These are phyloP conservation scores for Lachnellula willkommii DNA, from an alignment of 2,329 filamentous ascomycete species.

Conservation along the genomic window DNA sequence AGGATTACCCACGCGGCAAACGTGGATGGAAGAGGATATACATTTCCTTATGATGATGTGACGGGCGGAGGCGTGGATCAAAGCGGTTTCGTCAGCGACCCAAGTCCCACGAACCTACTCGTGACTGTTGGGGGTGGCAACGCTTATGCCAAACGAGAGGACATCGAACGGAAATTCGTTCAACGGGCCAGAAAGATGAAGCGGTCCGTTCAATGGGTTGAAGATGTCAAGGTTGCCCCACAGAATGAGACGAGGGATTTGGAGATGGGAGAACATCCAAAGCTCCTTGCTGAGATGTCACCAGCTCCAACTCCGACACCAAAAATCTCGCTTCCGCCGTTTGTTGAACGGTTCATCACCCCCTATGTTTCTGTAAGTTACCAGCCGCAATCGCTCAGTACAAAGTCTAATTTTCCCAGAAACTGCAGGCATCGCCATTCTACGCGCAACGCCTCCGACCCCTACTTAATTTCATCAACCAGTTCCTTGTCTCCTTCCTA, in stretches of 20 bases:
- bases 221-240: conserved; percentile 4
- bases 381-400: not conserved
- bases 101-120: conserved; percentile 8
- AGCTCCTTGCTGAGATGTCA: conserved; percentile 10
- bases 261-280: conserved; percentile 13
- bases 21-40: conserved; percentile 58
- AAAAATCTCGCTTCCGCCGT: conserved; percentile 2
- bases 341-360: conserved; percentile 10
- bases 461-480: conserved; percentile 7
- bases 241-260: conserved; percentile 6
- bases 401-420: not conserved
- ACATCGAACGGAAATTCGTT: not conserved
- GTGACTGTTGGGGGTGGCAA: conserved; percentile 21
- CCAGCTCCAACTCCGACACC: not conserved
- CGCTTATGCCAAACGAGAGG: conserved; percentile 11
- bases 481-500: conserved; percentile 11
- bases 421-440: conserved; percentile 8
- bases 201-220: conserved; percentile 6
- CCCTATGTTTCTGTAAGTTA: conserved; percentile 12
- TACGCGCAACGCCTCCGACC: conserved; percentile 5
- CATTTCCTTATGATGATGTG: conserved; percentile 69
- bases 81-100: conserved; percentile 56
- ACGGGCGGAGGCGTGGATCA: conserved; percentile 52
- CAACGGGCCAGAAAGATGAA: conserved; percentile 1
- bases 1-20: conserved; percentile 58